Base-by-base conservation (phyloP, 192 early-diverging fungal species). In the Coemansia sp. region DNA sequence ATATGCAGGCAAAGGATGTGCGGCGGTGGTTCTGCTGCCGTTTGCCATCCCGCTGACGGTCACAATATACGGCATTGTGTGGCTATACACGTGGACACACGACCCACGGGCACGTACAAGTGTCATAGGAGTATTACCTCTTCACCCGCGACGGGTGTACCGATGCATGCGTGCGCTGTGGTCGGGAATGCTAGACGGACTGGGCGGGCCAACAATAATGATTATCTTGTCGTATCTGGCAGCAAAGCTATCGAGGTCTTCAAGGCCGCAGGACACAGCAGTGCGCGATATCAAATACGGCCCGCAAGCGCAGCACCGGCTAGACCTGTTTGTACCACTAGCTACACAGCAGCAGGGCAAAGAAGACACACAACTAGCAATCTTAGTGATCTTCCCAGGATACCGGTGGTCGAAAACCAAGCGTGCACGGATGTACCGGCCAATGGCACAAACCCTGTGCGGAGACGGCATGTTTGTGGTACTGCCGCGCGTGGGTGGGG, bases 371-470 rank as follows among this genome's bases (percentile, higher is more conserved):
- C 57, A 20, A 33, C 36, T 72, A 53, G 67, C 80, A 21, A 59
- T 82, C 14, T 42, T 82, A n/a, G 64, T 82, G 11, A 73, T 82
- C 3, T 69, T 76, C 50, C 80, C 80, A 0, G 80, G 80, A 1
- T 82, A 82, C 64, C 64, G 75, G 30, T 82, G 80, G 80, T 70
- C 71, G 7, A 74, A 74, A 22, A 82, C 75, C 21, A 73, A 73
- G 71, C 75, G 75, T 4, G 75, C 80, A 10, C 75, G 80, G 57
- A 55, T 82, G 62, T 82, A 82, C 66, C 75, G 75, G 21, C 80
- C 80, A 5, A 82, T 82, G 80, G 80, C 80, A 19, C 80, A 82
- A 67, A 82, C 74, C 1, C 75, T 82, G 54, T 82, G 80, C 65
- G 65, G 68, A 57, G 75, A 76, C 62, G 80, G 80, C 6, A 67